Conservation (phyloP, 495 filamentous ascomycete species). For the Ramalina intermedia region DNA sequence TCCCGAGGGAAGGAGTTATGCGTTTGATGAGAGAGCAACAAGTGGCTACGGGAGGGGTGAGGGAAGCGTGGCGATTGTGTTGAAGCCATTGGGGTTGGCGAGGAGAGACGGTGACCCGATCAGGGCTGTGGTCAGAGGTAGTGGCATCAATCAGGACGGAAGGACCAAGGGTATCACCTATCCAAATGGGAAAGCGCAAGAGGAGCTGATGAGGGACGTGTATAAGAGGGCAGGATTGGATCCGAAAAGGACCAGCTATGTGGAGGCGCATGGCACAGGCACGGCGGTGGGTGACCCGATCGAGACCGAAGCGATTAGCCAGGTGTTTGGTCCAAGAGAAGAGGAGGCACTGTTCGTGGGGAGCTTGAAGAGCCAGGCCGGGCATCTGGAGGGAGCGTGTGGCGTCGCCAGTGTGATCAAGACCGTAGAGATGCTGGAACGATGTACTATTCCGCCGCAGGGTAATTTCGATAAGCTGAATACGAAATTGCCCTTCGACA, state of each 20-base stretch:
- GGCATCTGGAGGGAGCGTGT: conserved; percentile 14
- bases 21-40: conserved; percentile 22
- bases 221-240: conserved; percentile 31
- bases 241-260: conserved; percentile 30
- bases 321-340: not conserved
- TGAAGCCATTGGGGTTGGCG: conserved; percentile 25
- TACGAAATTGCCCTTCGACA: conserved; percentile 15
- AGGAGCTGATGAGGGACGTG: conserved; percentile 32
- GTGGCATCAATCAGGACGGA: conserved; percentile 21
- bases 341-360: conserved; percentile 14
- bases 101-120: conserved; percentile 26
- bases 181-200: conserved; percentile 41
- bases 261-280: conserved; percentile 11
- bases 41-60: conserved; percentile 32
- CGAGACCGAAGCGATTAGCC: not conserved
- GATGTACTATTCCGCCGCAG: conserved; percentile 32
- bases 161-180: conserved; percentile 35
- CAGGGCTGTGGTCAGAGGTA: conserved; percentile 25
- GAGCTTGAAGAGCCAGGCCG: conserved; percentile 26
- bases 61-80: conserved; percentile 22
- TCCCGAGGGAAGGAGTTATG: conserved; percentile 18
- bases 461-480: conserved; percentile 29
- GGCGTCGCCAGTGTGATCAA: conserved; percentile 41
- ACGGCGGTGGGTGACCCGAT: conserved; percentile 3
- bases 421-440: conserved; percentile 30